These are phyloP conservation scores for Ceratorhiza oryzae-sativae DNA, from an alignment of 1,284 basidiomycete genomes.

Conservation along the genomic window DNA sequence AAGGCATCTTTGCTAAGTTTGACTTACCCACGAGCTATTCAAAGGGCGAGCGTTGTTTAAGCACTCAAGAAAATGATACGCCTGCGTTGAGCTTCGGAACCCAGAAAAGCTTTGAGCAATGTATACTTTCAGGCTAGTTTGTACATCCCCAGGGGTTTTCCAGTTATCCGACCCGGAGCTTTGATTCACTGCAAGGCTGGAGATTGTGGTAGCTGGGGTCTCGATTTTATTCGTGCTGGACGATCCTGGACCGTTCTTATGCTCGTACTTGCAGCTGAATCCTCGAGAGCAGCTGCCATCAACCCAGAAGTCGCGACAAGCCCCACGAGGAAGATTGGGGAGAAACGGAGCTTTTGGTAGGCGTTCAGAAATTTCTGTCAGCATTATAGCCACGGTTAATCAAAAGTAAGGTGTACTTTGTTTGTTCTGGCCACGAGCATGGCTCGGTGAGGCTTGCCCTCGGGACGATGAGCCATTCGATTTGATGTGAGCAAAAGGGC, in stretches of 20 bases:
- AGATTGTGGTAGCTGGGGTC: background rate
- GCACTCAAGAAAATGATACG: slow-evolving; percentile 16
- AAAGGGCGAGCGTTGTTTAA: slow-evolving; percentile 8
- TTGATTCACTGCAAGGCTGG: background rate
- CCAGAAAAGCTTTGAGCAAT: background rate
- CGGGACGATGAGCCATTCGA: background rate
- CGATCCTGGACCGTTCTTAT: background rate
- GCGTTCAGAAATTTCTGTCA: background rate
- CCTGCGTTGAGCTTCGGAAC: slow-evolving; percentile 12
- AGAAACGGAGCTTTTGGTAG: background rate
- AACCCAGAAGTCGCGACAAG: slow-evolving; percentile 19
- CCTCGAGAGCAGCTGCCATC: slow-evolving; percentile 14
- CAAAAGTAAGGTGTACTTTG: background rate
- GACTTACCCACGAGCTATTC: slow-evolving; percentile 14
- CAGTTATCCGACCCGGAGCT: background rate
- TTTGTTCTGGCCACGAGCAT: background rate
- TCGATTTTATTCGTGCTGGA: background rate
- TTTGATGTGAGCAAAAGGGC: background rate
- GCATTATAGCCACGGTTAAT: background rate
- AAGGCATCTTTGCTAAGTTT: background rate
- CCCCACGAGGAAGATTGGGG: background rate
- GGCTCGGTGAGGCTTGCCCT: background rate
- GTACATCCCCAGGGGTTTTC: background rate
- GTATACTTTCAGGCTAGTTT: background rate
- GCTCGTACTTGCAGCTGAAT: slow-evolving; percentile 1